phyloP scores from a whole-genome alignment of 495 filamentous ascomycete species.

The Aspergillus cristatus region DNA sequence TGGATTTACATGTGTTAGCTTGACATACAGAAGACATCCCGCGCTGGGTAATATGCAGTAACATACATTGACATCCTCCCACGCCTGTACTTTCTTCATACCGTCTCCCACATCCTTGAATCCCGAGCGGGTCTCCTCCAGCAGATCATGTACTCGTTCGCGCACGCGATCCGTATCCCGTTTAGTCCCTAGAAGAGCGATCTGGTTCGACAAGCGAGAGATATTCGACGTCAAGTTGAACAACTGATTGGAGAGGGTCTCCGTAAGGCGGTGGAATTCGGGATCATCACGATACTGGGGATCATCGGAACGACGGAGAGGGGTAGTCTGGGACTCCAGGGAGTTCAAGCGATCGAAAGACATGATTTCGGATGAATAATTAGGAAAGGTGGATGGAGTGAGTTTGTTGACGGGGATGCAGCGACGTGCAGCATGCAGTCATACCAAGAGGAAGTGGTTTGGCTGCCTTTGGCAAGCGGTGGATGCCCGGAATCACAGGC shows the following conservation, averaged over 20 bases:
- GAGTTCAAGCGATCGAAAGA: conserved; percentile 82
- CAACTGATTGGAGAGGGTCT: conserved; percentile 72
- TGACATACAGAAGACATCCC: background rate
- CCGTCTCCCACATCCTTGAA: conserved; percentile 93
- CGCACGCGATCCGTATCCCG: conserved; percentile 85
- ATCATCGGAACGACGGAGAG: conserved; percentile 59
- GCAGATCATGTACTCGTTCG: conserved; percentile 74
- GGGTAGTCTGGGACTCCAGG: conserved; percentile 73
- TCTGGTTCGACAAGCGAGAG: conserved; percentile 65
- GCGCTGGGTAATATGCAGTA: background rate
- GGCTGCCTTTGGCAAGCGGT: conserved; percentile 15
- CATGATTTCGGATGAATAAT: conserved; percentile 43
- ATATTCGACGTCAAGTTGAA: conserved; percentile 84
- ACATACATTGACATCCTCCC: conserved; percentile 87
- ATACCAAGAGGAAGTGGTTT: background rate
- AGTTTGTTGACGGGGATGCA: conserved; percentile 5
- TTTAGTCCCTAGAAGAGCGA: conserved; percentile 77
- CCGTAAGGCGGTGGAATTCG: conserved; percentile 75
- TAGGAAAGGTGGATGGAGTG: conserved; percentile 2
- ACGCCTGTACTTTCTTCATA: conserved; percentile 80
- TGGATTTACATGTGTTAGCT: conserved; percentile 20
- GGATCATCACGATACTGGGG: conserved; percentile 76
- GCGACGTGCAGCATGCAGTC: conserved; percentile 2
- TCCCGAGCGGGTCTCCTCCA: conserved; percentile 73
- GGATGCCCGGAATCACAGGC: conserved; percentile 22